phyloP scores from a whole-genome alignment of 2,329 filamentous ascomycete genomes.

The Pseudogymnoascus sp. region DNA sequence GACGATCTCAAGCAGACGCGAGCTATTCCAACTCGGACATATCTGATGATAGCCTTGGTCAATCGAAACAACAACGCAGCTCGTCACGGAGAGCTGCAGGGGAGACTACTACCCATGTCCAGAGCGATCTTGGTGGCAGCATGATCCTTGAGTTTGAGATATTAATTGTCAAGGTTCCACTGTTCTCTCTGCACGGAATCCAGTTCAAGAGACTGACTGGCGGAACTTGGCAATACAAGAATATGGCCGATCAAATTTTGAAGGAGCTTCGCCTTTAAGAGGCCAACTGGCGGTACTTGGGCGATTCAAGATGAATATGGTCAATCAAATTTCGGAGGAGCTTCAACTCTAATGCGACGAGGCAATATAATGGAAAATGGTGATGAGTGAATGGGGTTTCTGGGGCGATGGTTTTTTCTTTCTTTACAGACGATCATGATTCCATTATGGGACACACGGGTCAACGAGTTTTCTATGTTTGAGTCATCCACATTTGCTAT shows the following conservation, averaged over 20 bases:
- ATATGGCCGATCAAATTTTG: slow-evolving; percentile 93
- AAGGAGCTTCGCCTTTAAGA: slow-evolving; percentile 85
- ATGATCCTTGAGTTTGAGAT: slow-evolving; percentile 90
- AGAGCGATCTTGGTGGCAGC: slow-evolving; percentile 77
- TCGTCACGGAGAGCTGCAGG: slow-evolving; percentile 57
- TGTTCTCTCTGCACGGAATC: slow-evolving; percentile 87
- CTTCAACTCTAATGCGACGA: background rate
- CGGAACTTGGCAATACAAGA: slow-evolving; percentile 98
- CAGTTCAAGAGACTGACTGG: slow-evolving; percentile 96
- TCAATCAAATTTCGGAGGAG: slow-evolving; percentile 80
- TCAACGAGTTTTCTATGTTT: slow-evolving; percentile 7
- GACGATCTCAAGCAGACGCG: slow-evolving; percentile 46
- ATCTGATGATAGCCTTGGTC: slow-evolving; percentile 65
- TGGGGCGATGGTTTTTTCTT: background rate
- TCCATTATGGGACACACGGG: background rate
- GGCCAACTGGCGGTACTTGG: slow-evolving; percentile 90
- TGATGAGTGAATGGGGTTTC: background rate
- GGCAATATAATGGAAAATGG: background rate
- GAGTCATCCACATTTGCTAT: slow-evolving; percentile 1
- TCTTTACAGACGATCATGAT: background rate
- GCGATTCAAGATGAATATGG: slow-evolving; percentile 82
- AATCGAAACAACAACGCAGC: slow-evolving; percentile 41
- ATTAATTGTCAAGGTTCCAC: slow-evolving; percentile 91
- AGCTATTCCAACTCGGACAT: slow-evolving; percentile 83
- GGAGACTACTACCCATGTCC: slow-evolving; percentile 86